phyloP scores from a whole-genome alignment of 148 eudicot genomes.

The Suaeda aralocaspica region DNA sequence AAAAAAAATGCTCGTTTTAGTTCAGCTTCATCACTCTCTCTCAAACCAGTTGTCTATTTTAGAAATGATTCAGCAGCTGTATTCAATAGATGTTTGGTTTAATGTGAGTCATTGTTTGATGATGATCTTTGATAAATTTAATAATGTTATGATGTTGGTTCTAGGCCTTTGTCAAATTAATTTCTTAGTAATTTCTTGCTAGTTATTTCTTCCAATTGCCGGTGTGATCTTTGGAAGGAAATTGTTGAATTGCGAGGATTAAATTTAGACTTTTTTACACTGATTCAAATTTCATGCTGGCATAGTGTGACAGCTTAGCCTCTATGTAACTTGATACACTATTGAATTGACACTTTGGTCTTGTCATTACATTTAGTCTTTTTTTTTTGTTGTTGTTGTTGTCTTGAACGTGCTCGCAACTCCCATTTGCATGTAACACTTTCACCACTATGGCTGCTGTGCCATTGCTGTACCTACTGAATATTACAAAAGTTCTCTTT shows the following conservation, averaged over 20 bases:
- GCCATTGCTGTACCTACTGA: background rate
- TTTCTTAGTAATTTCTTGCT: background rate
- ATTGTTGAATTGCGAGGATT: no score
- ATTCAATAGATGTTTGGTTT: background rate
- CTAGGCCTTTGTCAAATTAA: background rate
- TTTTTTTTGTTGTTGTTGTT: slow-evolving; percentile 19
- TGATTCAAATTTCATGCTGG: slow-evolving; percentile 15
- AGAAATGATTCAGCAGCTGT: background rate
- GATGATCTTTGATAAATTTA: background rate
- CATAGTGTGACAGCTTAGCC: background rate
- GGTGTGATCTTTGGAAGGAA: background rate
- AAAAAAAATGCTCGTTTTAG: background rate
- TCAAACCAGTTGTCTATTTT: no score
- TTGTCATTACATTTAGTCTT: slow-evolving; percentile 8
- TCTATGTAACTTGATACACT: background rate
- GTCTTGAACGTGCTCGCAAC: slow-evolving; percentile 39
- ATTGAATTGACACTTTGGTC: slow-evolving; percentile 16
- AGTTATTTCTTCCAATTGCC: background rate
- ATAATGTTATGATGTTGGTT: background rate
- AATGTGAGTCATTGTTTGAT: background rate
- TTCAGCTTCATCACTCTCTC: no score
- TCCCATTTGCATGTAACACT: slow-evolving; percentile 25
- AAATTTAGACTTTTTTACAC: no score
- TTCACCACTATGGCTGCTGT: slow-evolving; percentile 19
- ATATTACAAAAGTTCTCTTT: background rate